Evolutionary conservation across 345 rosid genomes (phyloP), one percentile per base, ranked within the genome.

Genomic region (Acer saccharum): DNA sequence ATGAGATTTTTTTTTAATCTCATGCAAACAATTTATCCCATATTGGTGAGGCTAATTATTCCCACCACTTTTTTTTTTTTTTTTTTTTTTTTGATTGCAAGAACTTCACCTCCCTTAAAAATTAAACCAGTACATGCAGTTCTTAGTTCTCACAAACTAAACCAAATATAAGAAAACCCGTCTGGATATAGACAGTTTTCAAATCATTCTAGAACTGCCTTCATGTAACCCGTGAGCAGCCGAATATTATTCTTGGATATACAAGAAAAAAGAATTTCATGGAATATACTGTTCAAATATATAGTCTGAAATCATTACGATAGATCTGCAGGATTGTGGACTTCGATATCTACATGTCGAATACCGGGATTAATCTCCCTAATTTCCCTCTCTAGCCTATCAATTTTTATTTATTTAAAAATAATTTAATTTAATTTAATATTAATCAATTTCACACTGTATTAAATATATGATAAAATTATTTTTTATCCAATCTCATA

Each of bases 291-390:
- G 9, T 21, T 54, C 20, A 52, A 9, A 29, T 27, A 61, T n/a
- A n/a, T 41, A 25, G 32, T 23, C 18, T 23, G 12, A 29, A 76
- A 80, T 87, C 79, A 84, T 35, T 75, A 83, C 27, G 81, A 57
- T 67, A 81, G 77, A 21, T 86, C 92, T 46, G 73, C 20, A 43
- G 99, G 99, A 82, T 94, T 94, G 85, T 96, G 99, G 70, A 97
- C 99, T 85, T 96, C 99, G 2, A 96, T 96, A 85, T 96, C 99
- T 2, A 96, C 99, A 46, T 96, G 98, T 44, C 92, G 93, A 76
- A 96, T 90, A 55, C 99, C 99, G 0, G 99, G 99, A 76, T 94
- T 98, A 78, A 96, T 94, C 69, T 92, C 97, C 68, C 91, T 97
- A 50, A 96, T 96, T 87, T 96, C 97, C 81, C 86, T 90, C 81